Percentiles rank a stretch among this genome's conserved stretches.
These are phyloP conservation scores for Glycine soja DNA, from an alignment of 306 rosid genomes.

Conservation along the genomic window DNA sequence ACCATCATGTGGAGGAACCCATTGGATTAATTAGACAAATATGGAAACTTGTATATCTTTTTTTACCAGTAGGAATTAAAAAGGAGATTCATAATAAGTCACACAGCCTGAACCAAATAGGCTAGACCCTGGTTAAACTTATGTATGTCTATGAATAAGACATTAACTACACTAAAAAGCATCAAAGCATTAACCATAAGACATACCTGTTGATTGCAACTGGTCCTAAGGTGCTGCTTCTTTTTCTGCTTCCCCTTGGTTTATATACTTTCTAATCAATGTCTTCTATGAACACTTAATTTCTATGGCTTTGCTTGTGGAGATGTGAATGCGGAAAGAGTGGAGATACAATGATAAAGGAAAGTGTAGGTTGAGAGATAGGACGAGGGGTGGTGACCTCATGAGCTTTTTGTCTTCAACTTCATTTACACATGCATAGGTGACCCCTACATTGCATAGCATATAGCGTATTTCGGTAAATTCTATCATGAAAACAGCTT, in stretches of 20 bases:
- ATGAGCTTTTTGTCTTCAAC: slow-evolving; percentile 44
- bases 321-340: slow-evolving; percentile 1
- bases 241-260: not conserved
- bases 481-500: slow-evolving; percentile 1
- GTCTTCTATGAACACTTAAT: not conserved
- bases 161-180: not conserved
- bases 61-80: no score
- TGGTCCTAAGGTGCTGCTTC: slow-evolving; percentile 11
- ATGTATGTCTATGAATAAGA: not conserved
- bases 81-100: no score
- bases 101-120: no score
- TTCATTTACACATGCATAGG: slow-evolving; percentile 33
- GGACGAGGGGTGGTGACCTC: slow-evolving; percentile 32
- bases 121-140: no score
- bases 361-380: slow-evolving; percentile 20
- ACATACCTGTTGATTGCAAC: slow-evolving; percentile 8
- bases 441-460: slow-evolving; percentile 37
- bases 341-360: slow-evolving; percentile 11
- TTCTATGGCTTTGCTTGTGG: slow-evolving; percentile 1
- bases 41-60: no score
- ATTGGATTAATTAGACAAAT: slow-evolving; percentile 43
- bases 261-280: not conserved
- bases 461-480: slow-evolving; percentile 6
- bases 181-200: slow-evolving; percentile 20
- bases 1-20: slow-evolving; percentile 68